These are phyloP conservation scores for Globisporangium cylindrosporum DNA, from an alignment of 352 stramenopile species.

Conservation along the genomic window DNA sequence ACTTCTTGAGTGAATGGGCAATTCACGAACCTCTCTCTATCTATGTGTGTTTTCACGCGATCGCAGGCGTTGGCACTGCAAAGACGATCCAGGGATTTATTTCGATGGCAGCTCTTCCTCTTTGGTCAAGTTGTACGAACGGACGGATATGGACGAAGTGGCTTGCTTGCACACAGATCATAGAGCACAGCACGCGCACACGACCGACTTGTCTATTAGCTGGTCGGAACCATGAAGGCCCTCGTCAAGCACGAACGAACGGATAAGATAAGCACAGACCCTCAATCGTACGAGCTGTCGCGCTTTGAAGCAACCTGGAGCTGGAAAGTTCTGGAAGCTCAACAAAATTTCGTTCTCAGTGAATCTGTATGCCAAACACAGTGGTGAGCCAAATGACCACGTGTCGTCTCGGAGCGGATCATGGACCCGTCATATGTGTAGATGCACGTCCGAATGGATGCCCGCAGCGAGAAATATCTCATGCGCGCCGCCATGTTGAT, in stretches of 20 bases:
- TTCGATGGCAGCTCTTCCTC: background rate
- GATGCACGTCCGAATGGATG: conserved; percentile 10
- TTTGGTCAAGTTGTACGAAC: background rate
- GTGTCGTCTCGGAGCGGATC: conserved; percentile 4
- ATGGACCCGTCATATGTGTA: background rate
- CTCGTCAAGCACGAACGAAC: background rate
- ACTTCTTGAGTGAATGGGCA: background rate
- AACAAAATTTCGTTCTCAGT: background rate
- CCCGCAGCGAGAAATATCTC: background rate
- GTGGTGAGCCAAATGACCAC: background rate
- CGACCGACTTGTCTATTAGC: background rate
- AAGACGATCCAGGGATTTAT: conserved; percentile 2
- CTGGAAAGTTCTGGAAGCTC: background rate
- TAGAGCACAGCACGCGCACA: background rate
- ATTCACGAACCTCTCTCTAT: background rate
- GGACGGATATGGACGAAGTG: background rate
- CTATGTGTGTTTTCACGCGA: background rate
- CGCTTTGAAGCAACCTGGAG: background rate
- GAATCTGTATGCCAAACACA: background rate
- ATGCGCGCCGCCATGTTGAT: background rate
- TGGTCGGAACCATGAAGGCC: background rate
- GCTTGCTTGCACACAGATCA: background rate
- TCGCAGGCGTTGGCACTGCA: conserved; percentile 3
- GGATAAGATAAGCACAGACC: background rate
- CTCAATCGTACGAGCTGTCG: background rate